phyloP scores from a whole-genome alignment of 2,329 filamentous ascomycete genomes.

The Dryadomyces quercus-mongolicae region DNA sequence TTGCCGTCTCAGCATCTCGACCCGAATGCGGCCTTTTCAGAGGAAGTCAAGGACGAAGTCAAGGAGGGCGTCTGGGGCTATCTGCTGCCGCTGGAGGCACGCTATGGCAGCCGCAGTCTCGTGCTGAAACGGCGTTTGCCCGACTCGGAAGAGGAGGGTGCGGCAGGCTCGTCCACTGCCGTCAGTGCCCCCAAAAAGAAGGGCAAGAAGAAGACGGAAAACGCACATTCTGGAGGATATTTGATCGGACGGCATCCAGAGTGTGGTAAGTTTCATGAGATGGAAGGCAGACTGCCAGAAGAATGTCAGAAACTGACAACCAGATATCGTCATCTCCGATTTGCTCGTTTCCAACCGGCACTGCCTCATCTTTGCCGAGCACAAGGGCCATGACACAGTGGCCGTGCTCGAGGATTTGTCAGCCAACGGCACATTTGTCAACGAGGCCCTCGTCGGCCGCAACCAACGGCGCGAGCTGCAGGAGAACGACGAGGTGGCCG shows the following conservation, averaged over 20 bases:
- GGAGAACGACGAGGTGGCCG: slow-evolving; percentile 81
- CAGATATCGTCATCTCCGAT: slow-evolving; percentile 62
- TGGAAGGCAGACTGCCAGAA: neutral
- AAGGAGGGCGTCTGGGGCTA: slow-evolving; percentile 87
- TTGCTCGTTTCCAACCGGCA: slow-evolving; percentile 81
- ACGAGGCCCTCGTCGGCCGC: slow-evolving; percentile 78
- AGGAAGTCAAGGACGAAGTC: slow-evolving; percentile 75
- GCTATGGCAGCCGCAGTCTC: slow-evolving; percentile 51
- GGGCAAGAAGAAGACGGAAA: slow-evolving; percentile 35
- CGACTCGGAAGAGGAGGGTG: slow-evolving; percentile 43
- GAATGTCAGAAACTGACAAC: slow-evolving; percentile 11
- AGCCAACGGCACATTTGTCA: slow-evolving; percentile 92
- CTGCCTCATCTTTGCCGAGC: slow-evolving; percentile 32
- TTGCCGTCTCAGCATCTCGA: slow-evolving; percentile 68
- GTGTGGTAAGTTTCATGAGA: slow-evolving; percentile 55
- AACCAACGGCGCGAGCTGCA: slow-evolving; percentile 84
- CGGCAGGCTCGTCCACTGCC: neutral
- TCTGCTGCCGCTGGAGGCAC: slow-evolving; percentile 66
- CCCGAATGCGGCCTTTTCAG: slow-evolving; percentile 57
- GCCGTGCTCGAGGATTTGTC: slow-evolving; percentile 88
- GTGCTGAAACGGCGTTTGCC: slow-evolving; percentile 63
- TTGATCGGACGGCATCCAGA: slow-evolving; percentile 87
- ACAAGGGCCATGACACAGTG: slow-evolving; percentile 31
- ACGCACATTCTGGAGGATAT: slow-evolving; percentile 66
- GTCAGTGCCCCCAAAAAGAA: slow-evolving; percentile 21